Evolutionary conservation across 148 eudicot genomes (phyloP).

Genomic region (Amaranthus cruentus): DNA sequence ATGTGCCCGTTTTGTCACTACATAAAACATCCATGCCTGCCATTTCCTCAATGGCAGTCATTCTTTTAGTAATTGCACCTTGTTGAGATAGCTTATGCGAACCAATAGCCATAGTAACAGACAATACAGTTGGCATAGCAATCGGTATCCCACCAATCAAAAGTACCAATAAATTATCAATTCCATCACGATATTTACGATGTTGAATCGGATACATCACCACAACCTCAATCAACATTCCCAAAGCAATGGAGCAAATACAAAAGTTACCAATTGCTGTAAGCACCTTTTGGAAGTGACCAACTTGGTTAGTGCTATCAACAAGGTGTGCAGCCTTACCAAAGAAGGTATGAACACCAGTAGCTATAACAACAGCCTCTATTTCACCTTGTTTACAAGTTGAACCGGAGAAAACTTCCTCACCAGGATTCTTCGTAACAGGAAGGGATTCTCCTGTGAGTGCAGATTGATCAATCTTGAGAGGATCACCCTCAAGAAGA

Average conservation of each 20-base stretch:
- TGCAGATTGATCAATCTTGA: conserved; percentile 68
- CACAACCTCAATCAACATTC: conserved; percentile 51
- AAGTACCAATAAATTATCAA: conserved; percentile 58
- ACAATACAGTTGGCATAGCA: conserved; percentile 72
- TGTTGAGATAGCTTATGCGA: conserved; percentile 65
- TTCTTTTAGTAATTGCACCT: conserved; percentile 76
- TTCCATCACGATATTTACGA: conserved; percentile 52
- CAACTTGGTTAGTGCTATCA: conserved; percentile 66
- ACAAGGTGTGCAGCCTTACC: conserved; percentile 83
- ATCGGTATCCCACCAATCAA: conserved; percentile 72
- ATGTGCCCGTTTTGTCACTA: conserved; percentile 74
- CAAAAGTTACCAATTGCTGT: conserved; percentile 71
- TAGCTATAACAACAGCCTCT: conserved; percentile 72
- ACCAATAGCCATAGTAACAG: conserved; percentile 76
- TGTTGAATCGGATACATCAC: conserved; percentile 61
- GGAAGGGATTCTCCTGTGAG: conserved; percentile 69
- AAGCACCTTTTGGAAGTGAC: conserved; percentile 69
- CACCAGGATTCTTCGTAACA: conserved; percentile 57
- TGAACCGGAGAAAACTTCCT: conserved; percentile 67
- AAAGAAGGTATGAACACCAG: conserved; percentile 70
- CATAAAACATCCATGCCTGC: conserved; percentile 83
- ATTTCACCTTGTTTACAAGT: conserved; percentile 72
- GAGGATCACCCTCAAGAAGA: conserved; percentile 63
- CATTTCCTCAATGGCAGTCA: conserved; percentile 88
- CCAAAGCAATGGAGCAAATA: conserved; percentile 57